phyloP scores from a whole-genome alignment of 139 green algal genomes.

The Volvox africanus region DNA sequence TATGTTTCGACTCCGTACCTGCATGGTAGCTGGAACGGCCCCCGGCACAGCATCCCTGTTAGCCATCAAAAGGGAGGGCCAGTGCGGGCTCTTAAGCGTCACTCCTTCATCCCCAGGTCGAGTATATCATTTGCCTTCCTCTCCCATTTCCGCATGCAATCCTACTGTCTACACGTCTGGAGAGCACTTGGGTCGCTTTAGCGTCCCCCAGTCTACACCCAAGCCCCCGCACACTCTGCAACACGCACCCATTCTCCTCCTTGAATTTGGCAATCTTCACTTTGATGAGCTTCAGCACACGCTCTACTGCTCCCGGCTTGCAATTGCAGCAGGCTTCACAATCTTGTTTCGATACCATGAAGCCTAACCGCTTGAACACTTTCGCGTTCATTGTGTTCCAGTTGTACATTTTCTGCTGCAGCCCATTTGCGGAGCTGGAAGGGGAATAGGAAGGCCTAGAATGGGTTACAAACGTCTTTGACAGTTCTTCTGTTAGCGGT shows the following conservation, averaged over 20 bases:
- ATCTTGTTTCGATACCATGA: slow-evolving; percentile 73
- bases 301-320: slow-evolving; percentile 81
- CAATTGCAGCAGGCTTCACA: slow-evolving; percentile 74
- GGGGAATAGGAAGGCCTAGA: too few species aligned
- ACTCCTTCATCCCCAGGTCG: too few species aligned
- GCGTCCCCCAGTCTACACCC: too few species aligned
- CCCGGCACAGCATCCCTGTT: slow-evolving; percentile 17
- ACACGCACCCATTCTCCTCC: slow-evolving; percentile 50
- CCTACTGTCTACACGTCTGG: too few species aligned
- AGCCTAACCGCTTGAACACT: slow-evolving; percentile 86
- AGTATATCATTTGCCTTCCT: too few species aligned
- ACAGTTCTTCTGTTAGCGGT: too few species aligned
- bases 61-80: too few species aligned
- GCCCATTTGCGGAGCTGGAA: slow-evolving; percentile 79
- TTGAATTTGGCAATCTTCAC: slow-evolving; percentile 72
- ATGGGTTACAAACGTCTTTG: not conserved
- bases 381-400: slow-evolving; percentile 94
- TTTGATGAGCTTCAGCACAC: slow-evolving; percentile 86
- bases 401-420: slow-evolving; percentile 96
- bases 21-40: not conserved
- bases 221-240: not conserved
- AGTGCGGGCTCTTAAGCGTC: too few species aligned
- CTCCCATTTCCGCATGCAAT: too few species aligned
- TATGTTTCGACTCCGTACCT: not conserved
- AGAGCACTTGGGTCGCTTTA: too few species aligned